These are phyloP conservation scores for Hydnum rufescens DNA, from an alignment of 768 basidiomycete genomes.

Conservation along the genomic window DNA sequence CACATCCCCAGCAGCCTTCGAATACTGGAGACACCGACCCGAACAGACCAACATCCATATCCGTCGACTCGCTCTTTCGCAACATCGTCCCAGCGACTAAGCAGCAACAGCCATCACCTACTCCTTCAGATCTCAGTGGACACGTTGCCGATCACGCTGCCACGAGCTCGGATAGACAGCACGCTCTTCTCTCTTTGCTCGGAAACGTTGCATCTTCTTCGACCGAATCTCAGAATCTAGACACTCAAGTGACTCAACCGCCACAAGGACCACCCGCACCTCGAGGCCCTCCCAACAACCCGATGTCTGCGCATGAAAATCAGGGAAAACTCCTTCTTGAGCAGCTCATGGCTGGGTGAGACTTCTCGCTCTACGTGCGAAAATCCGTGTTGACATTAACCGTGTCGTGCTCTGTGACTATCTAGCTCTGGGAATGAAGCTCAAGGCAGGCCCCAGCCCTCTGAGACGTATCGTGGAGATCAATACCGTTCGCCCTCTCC, in stretches of 20 bases:
- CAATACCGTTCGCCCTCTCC: conserved; percentile 2
- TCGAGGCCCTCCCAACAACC: conserved; percentile 25
- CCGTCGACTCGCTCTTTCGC: conserved; percentile 51
- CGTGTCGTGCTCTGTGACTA: background rate
- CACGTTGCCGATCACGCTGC: conserved; percentile 4
- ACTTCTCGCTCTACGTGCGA: conserved; percentile 14
- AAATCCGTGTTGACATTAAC: background rate
- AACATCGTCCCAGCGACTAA: conserved; percentile 23
- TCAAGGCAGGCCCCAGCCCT: background rate
- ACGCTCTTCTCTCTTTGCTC: conserved; percentile 50
- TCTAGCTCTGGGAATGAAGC: background rate
- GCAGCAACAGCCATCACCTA: conserved; percentile 20
- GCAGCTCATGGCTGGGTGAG: conserved; percentile 13
- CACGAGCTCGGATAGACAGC: conserved; percentile 44
- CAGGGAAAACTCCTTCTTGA: conserved; percentile 62
- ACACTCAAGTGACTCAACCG: conserved; percentile 15
- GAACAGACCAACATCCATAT: conserved; percentile 19
- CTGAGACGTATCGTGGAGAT: no score
- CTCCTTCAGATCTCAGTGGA: background rate
- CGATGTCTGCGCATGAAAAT: conserved; percentile 35
- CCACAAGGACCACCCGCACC: conserved; percentile 15
- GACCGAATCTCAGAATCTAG: conserved; percentile 11
- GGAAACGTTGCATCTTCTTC: conserved; percentile 28
- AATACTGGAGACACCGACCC: background rate
- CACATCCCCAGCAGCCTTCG: no score